phyloP scores from a whole-genome alignment of 371 early-diverging fungal species.

The Blastocladiella emersonii region DNA sequence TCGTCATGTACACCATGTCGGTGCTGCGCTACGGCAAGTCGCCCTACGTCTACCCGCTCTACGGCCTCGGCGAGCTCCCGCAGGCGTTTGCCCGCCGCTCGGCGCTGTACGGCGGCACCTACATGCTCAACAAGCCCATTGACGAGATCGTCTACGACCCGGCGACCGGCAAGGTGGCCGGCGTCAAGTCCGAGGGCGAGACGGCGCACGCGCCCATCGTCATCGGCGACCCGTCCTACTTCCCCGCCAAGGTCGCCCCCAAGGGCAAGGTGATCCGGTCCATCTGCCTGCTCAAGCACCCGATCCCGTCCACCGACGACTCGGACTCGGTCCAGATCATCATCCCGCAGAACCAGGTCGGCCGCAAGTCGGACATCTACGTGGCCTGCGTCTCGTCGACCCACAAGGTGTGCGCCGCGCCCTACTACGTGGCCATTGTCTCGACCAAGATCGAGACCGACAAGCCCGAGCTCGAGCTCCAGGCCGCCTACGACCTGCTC shows the following conservation, averaged over 20 bases:
- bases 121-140: constrained; percentile 88
- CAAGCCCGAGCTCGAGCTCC: constrained; percentile 77
- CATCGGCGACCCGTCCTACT: constrained; percentile 93
- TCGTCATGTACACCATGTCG: constrained; percentile 87
- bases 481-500: constrained; percentile 70
- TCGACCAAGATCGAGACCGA: constrained; percentile 84
- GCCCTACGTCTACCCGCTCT: constrained; percentile 99
- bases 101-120: constrained; percentile 96
- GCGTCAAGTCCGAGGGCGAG: constrained; percentile 79
- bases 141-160: constrained; percentile 77
- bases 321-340: constrained; percentile 87
- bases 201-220: constrained; percentile 49
- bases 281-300: constrained; percentile 83
- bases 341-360: constrained; percentile 89
- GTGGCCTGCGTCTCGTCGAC: constrained; percentile 76
- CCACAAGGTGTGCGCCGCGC: constrained; percentile 81
- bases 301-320: constrained; percentile 79
- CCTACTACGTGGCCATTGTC: constrained; percentile 82
- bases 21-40: constrained; percentile 92
- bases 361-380: constrained; percentile 86
- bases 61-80: constrained; percentile 98
- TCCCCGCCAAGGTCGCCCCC: constrained; percentile 54
- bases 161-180: constrained; percentile 65
- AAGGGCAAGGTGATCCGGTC: constrained; percentile 83
- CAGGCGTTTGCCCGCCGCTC: constrained; percentile 84